Evolutionary conservation across 768 basidiomycete genomes (phyloP).

Genomic region (Xanthoconium purpureum): DNA sequence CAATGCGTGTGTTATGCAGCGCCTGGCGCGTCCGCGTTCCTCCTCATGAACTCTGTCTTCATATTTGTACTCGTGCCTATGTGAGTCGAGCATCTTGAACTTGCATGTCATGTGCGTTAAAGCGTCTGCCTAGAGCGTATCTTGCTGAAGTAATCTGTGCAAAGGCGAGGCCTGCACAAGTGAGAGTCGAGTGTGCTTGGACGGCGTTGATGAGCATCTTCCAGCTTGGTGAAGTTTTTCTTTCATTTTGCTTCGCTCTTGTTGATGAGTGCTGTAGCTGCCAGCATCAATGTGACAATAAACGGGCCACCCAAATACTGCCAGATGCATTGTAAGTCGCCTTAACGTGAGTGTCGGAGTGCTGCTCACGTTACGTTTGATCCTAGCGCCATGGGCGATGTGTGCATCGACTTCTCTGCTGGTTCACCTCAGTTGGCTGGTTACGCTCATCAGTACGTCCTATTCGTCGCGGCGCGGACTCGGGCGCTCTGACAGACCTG

Average conservation of each 20-base stretch:
- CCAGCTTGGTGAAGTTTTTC: slow-evolving; percentile 45
- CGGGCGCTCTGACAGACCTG: background rate
- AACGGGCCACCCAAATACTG: slow-evolving; percentile 41
- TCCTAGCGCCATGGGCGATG: slow-evolving; percentile 38
- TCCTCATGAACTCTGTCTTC: slow-evolving; percentile 45
- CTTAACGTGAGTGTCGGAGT: background rate
- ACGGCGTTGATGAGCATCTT: slow-evolving; percentile 45
- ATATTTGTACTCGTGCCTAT: slow-evolving; percentile 28
- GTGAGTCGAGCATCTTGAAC: slow-evolving; percentile 23
- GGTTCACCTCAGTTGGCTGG: slow-evolving; percentile 47
- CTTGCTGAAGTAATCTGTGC: slow-evolving; percentile 38
- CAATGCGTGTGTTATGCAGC: slow-evolving; percentile 29
- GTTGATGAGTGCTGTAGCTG: slow-evolving; percentile 34
- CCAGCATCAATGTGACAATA: slow-evolving; percentile 46
- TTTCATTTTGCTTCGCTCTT: background rate
- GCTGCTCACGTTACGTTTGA: slow-evolving; percentile 5
- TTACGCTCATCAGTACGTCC: slow-evolving; percentile 44
- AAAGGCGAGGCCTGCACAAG: slow-evolving; percentile 38
- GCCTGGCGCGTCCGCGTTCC: slow-evolving; percentile 46
- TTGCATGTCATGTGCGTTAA: background rate
- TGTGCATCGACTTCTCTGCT: slow-evolving; percentile 50
- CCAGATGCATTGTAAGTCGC: slow-evolving; percentile 33
- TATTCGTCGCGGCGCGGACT: background rate
- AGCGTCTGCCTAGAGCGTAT: slow-evolving; percentile 20
- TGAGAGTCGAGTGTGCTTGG: slow-evolving; percentile 58